Conservation (phyloP, 768 basidiomycete species). For the Podaxis pistillaris region DNA sequence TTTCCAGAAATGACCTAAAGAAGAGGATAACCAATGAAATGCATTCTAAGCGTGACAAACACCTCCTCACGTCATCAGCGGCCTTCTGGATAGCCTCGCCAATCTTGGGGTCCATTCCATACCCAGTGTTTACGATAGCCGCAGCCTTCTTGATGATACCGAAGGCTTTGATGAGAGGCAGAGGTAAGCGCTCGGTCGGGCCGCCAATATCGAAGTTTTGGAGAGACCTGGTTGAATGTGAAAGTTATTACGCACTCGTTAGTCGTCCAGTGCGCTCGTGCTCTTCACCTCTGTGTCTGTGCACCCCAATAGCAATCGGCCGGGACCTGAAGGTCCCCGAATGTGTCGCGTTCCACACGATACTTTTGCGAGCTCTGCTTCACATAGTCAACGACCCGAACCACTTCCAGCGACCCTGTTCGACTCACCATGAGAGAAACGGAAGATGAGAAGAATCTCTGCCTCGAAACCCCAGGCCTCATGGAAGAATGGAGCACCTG, state of each 20-base stretch:
- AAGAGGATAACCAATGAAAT: slow-evolving; percentile 11
- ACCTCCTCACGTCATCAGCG: slow-evolving; percentile 80
- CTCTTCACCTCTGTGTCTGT: slow-evolving; percentile 85
- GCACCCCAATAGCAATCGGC: slow-evolving; percentile 91
- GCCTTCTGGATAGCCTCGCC: slow-evolving; percentile 89
- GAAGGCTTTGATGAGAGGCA: slow-evolving; percentile 96
- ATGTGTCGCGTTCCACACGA: slow-evolving; percentile 89
- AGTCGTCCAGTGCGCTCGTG: not conserved
- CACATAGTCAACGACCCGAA: not conserved
- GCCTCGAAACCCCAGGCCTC: slow-evolving; percentile 14
- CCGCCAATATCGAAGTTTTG: slow-evolving; percentile 99
- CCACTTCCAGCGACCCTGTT: not conserved
- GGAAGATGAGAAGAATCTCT: slow-evolving; percentile 34
- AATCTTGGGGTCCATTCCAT: slow-evolving; percentile 88
- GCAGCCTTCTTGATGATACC: slow-evolving; percentile 98
- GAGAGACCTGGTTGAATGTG: slow-evolving; percentile 57
- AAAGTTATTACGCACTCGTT: not conserved
- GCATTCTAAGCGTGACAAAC: not conserved
- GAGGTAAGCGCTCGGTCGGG: slow-evolving; percentile 87
- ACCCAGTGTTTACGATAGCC: slow-evolving; percentile 81
- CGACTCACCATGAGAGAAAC: slow-evolving; percentile 27
- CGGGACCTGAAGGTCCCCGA: slow-evolving; percentile 88
- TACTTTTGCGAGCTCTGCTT: slow-evolving; percentile 47
- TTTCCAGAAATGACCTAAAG: slow-evolving; percentile 94
- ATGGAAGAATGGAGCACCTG: slow-evolving; percentile 26